A percentile compares a stretch with the other conserved stretches of the same genome.
Evolutionary conservation across 495 filamentous ascomycete species (phyloP).

Genomic region (Neurospora tetraspora): DNA sequence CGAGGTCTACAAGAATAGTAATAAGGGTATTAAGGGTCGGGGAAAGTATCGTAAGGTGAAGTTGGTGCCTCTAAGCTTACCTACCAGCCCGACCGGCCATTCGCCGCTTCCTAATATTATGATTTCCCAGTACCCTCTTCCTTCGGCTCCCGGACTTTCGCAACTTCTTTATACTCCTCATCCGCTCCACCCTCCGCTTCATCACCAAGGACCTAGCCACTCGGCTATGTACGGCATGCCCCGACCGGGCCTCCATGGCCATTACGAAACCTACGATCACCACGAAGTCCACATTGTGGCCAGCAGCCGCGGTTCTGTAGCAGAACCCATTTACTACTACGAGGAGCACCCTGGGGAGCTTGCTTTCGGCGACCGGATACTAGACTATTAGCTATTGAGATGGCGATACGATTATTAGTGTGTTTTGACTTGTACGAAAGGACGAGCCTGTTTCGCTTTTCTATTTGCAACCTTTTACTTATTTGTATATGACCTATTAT

Average conservation of each 20-base stretch:
- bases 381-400: no score
- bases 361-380: no score
- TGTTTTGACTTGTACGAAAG: no score
- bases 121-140: conserved; percentile 10
- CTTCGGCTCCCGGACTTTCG: conserved; percentile 11
- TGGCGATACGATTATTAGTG: no score
- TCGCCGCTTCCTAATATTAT: conserved; percentile 4
- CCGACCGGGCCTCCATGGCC: no score
- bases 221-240: conserved; percentile 18
- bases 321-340: no score
- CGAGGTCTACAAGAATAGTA: conserved; percentile 84
- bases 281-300: no score
- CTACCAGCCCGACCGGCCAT: not conserved
- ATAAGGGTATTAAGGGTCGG: conserved; percentile 94
- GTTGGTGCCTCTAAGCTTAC: conserved; percentile 3
- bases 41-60: conserved; percentile 65
- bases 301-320: no score
- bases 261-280: no score
- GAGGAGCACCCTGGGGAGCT: not conserved
- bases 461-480: no score
- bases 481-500: no score
- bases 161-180: conserved; percentile 12
- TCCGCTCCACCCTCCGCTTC: conserved; percentile 2
- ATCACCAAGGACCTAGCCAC: conserved; percentile 14
- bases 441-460: no score